Evolutionary conservation across 768 basidiomycete species (phyloP).

Genomic region (Psilocybe cubensis): DNA sequence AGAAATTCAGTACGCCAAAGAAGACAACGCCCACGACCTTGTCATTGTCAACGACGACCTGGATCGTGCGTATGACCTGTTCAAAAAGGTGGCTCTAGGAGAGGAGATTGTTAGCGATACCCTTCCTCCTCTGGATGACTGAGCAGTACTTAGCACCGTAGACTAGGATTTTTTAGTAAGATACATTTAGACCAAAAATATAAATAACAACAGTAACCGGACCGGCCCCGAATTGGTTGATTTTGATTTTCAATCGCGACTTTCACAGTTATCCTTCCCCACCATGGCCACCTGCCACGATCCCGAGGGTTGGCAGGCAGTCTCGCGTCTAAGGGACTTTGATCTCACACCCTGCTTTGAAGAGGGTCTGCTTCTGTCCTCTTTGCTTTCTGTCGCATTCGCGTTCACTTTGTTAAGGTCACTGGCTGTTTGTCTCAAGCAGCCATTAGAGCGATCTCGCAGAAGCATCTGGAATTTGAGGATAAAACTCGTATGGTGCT

Average conservation of each 20-base stretch:
- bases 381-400: constrained; percentile 50
- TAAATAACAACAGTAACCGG: not conserved
- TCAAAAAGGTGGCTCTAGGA: constrained; percentile 78
- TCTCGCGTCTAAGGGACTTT: constrained; percentile 64
- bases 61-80: constrained; percentile 78
- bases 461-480: constrained; percentile 56
- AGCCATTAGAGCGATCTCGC: constrained; percentile 36
- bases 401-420: constrained; percentile 43
- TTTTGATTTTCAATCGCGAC: constrained; percentile 9
- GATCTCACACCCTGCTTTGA: constrained; percentile 86
- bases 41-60: constrained; percentile 92
- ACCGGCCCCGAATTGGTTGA: constrained; percentile 2
- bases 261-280: not conserved
- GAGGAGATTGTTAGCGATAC: constrained; percentile 60
- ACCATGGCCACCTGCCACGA: constrained; percentile 53
- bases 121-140: constrained; percentile 70
- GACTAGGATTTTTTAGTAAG: not conserved
- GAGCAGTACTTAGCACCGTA: not conserved
- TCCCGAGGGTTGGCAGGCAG: constrained; percentile 65
- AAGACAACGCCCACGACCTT: constrained; percentile 74
- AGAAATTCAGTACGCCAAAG: constrained; percentile 85
- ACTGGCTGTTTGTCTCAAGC: constrained; percentile 26
- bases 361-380: constrained; percentile 66
- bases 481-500: constrained; percentile 66
- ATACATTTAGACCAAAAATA: not conserved